Evolutionary conservation across 495 filamentous ascomycete species (phyloP), one percentile per base, ranked within the genome.

Genomic region (Niebla homalea): DNA sequence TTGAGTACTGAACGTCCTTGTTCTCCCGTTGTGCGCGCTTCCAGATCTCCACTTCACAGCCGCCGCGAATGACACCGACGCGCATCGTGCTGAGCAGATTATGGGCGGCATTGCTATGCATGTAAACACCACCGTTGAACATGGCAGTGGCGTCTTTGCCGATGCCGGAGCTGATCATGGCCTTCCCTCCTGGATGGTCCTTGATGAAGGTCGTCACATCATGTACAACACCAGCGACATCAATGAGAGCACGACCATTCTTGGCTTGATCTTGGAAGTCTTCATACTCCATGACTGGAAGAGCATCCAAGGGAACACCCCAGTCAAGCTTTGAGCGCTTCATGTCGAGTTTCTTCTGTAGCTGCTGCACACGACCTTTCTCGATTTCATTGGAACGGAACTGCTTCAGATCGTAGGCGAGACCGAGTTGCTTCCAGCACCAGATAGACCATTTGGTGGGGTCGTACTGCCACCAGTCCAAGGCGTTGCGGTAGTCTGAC

Each of bases 111-210:
- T 98, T 98, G 59, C 84, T 89, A 76, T 98, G 92, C 64, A 87
- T 84, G 74, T 98, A 98, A 51, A 98, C 84, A 70, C 92, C 92
- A 55, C 92, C 92, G 74, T 98, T 98, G 81, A 98, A 98, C 74
- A 95, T 93, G 61, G 89, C 89, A 12, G 92, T 96, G 48, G 92
- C 92, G 60, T 98, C 92, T 75, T 98, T 98, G 70, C 92, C 92
- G 40, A 98, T 79, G 42, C 84, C 89, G 19, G 85, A 88, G 53
- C 70, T 80, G 76, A 98, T 96, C 70, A 98, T 83, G 43, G 88
- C 84, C 75, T 89, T 90, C 63, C 92, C 92, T 76, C 92, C 92
- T 22, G 92, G 92, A 71, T 98, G 92, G 60, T 93, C 86, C 68
- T 89, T 86, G 74, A 96, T 89, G 74, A 98, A 98, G 59, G 87